A percentile compares a stretch with the other conserved stretches of the same genome.
Conservation (phyloP, 1,284 basidiomycete genomes). For the Meripilus lineatus region DNA sequence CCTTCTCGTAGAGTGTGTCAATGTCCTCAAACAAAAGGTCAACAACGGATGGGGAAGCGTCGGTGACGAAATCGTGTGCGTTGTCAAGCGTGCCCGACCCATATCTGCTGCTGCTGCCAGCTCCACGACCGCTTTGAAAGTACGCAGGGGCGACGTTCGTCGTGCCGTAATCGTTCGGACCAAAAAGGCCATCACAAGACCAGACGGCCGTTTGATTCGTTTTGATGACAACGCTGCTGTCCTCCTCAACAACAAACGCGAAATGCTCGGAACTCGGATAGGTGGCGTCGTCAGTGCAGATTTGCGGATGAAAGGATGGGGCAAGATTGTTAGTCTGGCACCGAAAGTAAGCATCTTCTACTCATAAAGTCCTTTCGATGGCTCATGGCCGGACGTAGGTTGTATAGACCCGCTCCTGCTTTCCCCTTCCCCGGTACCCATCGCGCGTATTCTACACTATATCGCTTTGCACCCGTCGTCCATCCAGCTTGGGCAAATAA, state of each 20-base stretch:
- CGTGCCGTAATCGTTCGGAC: conserved; percentile 95
- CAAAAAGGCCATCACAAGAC: conserved; percentile 73
- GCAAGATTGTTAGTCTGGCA: conserved; percentile 89
- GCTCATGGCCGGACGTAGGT: too few species aligned
- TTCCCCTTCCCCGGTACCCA: too few species aligned
- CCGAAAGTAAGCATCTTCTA: conserved; percentile 67
- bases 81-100: conserved; percentile 90
- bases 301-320: conserved; percentile 89
- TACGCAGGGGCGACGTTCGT: conserved; percentile 89
- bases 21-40: conserved; percentile 94
- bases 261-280: conserved; percentile 95
- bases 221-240: conserved; percentile 99
- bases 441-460: too few species aligned
- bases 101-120: conserved; percentile 59
- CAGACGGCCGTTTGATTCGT: conserved; percentile 83
- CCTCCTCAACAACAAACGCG: conserved; percentile 92
- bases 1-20: conserved; percentile 93
- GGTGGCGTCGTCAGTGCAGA: conserved; percentile 92
- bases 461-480: too few species aligned
- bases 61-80: conserved; percentile 97
- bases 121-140: conserved; percentile 72
- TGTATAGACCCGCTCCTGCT: too few species aligned
- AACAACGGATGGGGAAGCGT: conserved; percentile 78
- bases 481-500: too few species aligned
- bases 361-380: too few species aligned